Percentiles rank a stretch among this genome's conserved stretches.
Conservation (phyloP, 805 yeast genomes). For the Maudiozyma saulgeensis region DNA sequence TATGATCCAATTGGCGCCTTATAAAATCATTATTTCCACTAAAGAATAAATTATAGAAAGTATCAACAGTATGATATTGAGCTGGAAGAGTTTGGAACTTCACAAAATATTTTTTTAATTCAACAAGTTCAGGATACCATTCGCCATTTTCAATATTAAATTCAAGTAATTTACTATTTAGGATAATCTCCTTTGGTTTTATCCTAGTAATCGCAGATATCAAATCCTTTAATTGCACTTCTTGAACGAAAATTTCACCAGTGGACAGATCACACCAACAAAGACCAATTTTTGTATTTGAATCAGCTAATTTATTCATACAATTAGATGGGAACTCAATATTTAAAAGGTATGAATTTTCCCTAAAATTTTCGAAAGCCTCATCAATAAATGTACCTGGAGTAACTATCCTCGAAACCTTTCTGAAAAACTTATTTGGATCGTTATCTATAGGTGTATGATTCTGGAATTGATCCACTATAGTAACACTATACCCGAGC, state of each 20-base stretch:
- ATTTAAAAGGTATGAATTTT: conserved; percentile 61
- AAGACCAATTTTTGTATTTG: conserved; percentile 47
- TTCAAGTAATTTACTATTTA: conserved; percentile 39
- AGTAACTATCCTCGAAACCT: conserved; percentile 70
- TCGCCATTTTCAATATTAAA: conserved; percentile 35
- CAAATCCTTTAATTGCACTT: conserved; percentile 48
- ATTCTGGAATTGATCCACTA: conserved; percentile 57
- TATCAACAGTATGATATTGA: conserved; percentile 30
- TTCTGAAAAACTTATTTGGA: conserved; percentile 43
- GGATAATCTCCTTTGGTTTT: conserved; percentile 68
- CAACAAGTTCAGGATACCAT: conserved; percentile 52
- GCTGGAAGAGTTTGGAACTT: conserved; percentile 41
- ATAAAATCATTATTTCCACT: conserved; percentile 11
- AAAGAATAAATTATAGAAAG: conserved; percentile 34
- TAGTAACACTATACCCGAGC: conserved; percentile 61
- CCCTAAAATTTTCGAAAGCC: conserved; percentile 60
- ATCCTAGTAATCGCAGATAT: conserved; percentile 69
- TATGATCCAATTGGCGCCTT: conserved; percentile 19
- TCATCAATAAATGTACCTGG: conserved; percentile 93
- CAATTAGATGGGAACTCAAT: conserved; percentile 49
- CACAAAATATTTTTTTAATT: conserved; percentile 48
- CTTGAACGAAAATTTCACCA: conserved; percentile 67
- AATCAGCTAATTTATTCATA: conserved; percentile 30
- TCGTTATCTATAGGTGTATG: conserved; percentile 26
- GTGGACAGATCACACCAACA: conserved; percentile 86